Base-by-base conservation (phyloP, 768 basidiomycete species). In the Pisolithus albus region DNA sequence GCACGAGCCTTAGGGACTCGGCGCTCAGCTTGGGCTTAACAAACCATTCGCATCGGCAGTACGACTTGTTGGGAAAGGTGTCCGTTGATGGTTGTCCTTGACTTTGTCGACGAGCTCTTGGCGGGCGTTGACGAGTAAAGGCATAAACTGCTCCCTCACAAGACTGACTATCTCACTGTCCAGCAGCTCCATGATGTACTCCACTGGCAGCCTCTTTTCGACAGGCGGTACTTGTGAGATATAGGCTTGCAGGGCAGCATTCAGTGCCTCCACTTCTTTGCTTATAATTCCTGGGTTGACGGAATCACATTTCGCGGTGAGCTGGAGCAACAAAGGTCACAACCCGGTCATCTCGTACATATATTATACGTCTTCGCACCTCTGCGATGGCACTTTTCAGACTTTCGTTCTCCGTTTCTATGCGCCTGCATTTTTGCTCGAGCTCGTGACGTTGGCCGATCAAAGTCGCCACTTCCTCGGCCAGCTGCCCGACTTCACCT, bases 401-500 rank as follows among this genome's bases (percentile, higher is more conserved):
- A 18, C 54, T 59, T 37, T 49, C 51, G 32, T 70, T 70, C 53
- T 67, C 66, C 39, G 39, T 49, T 46, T 69, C 62, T 38, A 69
- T 47, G 16, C 46, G 34, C 32, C 4, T 49, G 36, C 64, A 62
- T 41, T 48, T 58, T 4, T 46, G 46, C 37, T 66, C 66, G 47
- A 63, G 52, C 46, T 15, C 47, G 23, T 68, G 49, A 32, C 61
- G 57, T 41, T 66, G 70, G 4, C 52, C 59, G 50, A 67, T 70
- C 37, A 68, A 41, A n/a, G 65, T 61, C 30, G 59, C 66, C 18
- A 70, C 65, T 36, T 63, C 68, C 41, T 64, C 56, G 8, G 64
- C 67, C 28, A 66, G 47, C n/a, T 21, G 47, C n/a, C 56, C 61
- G 7, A 74, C 64, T 24, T 73, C 70, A 52, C 56, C 53, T 23